These are phyloP conservation scores for Schizothecium vesticola DNA, from an alignment of 495 filamentous ascomycete species.

Conservation along the genomic window DNA sequence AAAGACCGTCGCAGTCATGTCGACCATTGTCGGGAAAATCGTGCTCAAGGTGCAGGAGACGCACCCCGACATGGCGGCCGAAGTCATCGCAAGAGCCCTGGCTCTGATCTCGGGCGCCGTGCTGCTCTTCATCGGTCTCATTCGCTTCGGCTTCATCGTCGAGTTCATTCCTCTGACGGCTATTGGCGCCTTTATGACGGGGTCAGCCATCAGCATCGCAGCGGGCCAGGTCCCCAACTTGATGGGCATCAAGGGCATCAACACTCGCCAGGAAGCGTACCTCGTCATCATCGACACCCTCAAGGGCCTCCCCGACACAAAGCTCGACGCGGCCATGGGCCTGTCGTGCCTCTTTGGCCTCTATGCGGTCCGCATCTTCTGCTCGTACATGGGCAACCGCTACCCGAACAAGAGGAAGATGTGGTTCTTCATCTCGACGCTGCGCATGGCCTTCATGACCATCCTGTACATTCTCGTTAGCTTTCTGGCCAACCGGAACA, in stretches of 20 bases:
- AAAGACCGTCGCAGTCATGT: constrained; percentile 94
- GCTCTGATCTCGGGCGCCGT: constrained; percentile 44
- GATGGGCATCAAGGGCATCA: constrained; percentile 44
- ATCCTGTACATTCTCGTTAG: constrained; percentile 41
- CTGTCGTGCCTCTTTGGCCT: constrained; percentile 45
- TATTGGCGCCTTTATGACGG: constrained; percentile 52
- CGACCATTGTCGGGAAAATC: constrained; percentile 76
- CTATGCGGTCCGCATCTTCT: constrained; percentile 44
- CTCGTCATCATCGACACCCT: constrained; percentile 50
- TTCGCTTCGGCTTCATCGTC: constrained; percentile 46
- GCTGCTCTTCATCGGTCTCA: constrained; percentile 44
- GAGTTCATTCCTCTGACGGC: constrained; percentile 50
- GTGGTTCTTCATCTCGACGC: constrained; percentile 42
- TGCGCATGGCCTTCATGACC: constrained; percentile 41
- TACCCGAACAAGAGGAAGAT: constrained; percentile 34
- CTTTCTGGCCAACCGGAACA: constrained; percentile 31
- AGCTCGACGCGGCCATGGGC: constrained; percentile 50
- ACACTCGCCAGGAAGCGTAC: constrained; percentile 46
- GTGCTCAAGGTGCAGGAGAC: constrained; percentile 50
- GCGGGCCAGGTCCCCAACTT: constrained; percentile 46
- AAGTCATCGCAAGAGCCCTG: constrained; percentile 40
- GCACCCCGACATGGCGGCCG: constrained; percentile 32
- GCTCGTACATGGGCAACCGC: constrained; percentile 38
- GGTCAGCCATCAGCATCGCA: constrained; percentile 48
- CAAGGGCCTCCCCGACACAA: constrained; percentile 39